Percentiles rank a stretch among this genome's conserved stretches.
These are phyloP conservation scores for Babesia caballi DNA, from an alignment of 169 alveolate species.

Conservation along the genomic window DNA sequence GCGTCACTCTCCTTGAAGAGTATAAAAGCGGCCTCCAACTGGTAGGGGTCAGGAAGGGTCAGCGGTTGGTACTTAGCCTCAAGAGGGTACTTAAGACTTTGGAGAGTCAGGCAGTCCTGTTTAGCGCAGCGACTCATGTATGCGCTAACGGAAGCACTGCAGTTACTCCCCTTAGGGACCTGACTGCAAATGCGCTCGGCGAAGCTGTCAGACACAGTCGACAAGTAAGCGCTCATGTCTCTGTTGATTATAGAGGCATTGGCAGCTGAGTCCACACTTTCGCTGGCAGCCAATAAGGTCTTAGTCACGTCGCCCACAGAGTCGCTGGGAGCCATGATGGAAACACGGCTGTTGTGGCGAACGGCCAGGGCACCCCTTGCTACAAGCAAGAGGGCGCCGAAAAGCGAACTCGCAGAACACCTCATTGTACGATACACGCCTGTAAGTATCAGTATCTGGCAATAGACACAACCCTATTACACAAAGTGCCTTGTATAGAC, in stretches of 20 bases:
- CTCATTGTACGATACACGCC: neutral
- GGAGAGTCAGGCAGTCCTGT: conserved; percentile 35
- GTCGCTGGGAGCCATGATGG: neutral
- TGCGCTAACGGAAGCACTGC: neutral
- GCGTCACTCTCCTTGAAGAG: conserved; percentile 33
- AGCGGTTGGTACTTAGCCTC: conserved; percentile 16
- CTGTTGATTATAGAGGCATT: neutral
- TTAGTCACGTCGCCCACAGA: neutral
- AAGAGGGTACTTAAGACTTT: conserved; percentile 1
- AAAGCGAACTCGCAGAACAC: neutral
- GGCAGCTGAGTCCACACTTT: neutral
- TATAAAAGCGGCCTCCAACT: conserved; percentile 38
- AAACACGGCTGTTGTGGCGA: neutral
- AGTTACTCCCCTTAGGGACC: conserved; percentile 4
- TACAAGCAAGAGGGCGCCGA: neutral
- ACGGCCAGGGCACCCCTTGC: neutral
- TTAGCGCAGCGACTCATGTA: conserved; percentile 39
- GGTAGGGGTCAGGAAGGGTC: conserved; percentile 41
- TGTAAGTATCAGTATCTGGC: no score
- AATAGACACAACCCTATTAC: no score
- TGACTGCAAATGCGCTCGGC: conserved; percentile 4
- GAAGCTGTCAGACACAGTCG: neutral
- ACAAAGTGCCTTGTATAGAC: no score
- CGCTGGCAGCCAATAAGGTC: neutral
- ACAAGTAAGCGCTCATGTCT: neutral